phyloP scores from a whole-genome alignment of 169 alveolate species.

The Condylostoma magnum region DNA sequence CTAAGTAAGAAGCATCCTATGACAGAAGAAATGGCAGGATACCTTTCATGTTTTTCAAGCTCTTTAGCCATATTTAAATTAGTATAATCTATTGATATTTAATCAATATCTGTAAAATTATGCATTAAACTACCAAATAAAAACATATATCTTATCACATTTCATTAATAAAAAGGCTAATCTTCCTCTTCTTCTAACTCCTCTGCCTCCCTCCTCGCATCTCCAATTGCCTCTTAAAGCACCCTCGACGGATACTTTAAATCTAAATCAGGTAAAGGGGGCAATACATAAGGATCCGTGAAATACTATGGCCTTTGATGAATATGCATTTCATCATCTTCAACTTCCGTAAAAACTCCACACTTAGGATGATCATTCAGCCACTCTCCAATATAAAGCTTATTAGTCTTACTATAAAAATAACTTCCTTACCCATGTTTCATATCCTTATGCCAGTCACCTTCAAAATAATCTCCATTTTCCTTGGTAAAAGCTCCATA shows the following conservation, averaged over 20 bases:
- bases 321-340: constrained; percentile 60
- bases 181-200: no score
- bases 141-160: no score
- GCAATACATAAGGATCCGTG: constrained; percentile 63
- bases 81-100: no score
- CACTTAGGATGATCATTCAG: constrained; percentile 81
- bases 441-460: constrained; percentile 90
- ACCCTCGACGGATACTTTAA: constrained; percentile 65
- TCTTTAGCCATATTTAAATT: no score
- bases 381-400: constrained; percentile 87
- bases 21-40: no score
- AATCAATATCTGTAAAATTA: no score
- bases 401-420: constrained; percentile 61
- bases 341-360: constrained; percentile 84
- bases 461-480: constrained; percentile 94
- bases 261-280: constrained; percentile 57
- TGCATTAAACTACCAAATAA: no score
- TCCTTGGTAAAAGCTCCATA: constrained; percentile 90
- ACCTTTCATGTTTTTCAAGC: no score
- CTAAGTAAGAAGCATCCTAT: no score
- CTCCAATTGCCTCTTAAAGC: constrained; percentile 64
- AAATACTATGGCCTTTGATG: constrained; percentile 54
- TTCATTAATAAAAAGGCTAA: no score
- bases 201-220: constrained; percentile 51
- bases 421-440: constrained; percentile 95